Evolutionary conservation across 169 alveolate species (phyloP).

Genomic region (Perkinsus marinus): DNA sequence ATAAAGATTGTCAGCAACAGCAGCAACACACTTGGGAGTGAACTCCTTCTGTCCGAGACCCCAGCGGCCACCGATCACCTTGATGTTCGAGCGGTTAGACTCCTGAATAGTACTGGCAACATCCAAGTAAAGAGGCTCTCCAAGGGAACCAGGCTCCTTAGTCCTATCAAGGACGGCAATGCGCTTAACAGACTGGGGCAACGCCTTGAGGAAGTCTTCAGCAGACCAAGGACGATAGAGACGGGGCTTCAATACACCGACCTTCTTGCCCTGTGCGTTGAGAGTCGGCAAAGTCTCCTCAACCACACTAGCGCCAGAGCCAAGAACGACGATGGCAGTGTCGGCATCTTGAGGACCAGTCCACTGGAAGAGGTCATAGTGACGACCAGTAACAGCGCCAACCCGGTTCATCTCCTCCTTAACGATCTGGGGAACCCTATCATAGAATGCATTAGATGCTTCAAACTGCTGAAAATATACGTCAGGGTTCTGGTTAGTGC

Average conservation of each 20-base stretch:
- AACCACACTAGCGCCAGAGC: conserved; percentile 43
- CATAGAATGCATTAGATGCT: conserved; percentile 34
- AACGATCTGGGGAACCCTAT: conserved; percentile 28
- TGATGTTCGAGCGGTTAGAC: not conserved
- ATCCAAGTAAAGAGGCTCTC: conserved; percentile 40
- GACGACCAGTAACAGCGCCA: conserved; percentile 31
- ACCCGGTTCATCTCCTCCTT: conserved; percentile 27
- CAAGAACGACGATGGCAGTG: conserved; percentile 29
- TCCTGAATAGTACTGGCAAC: conserved; percentile 19
- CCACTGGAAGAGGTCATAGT: conserved; percentile 30
- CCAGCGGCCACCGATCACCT: conserved; percentile 34
- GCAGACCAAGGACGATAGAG: conserved; percentile 44
- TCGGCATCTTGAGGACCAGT: conserved; percentile 33
- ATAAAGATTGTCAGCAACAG: conserved; percentile 35
- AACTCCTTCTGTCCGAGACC: conserved; percentile 44
- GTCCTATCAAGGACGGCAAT: conserved; percentile 36
- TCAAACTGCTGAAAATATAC: conserved; percentile 36
- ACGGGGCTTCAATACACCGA: conserved; percentile 35
- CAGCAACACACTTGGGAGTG: conserved; percentile 37
- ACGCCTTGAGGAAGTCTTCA: conserved; percentile 23
- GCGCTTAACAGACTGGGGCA: conserved; percentile 28
- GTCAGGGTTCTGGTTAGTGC: conserved; percentile 42
- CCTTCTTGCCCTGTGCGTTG: conserved; percentile 11
- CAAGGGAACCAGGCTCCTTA: conserved; percentile 36
- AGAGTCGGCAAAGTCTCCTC: conserved; percentile 27